Evolutionary conservation across 352 stramenopile species (phyloP).

Genomic region (Globisporangium nagaii): DNA sequence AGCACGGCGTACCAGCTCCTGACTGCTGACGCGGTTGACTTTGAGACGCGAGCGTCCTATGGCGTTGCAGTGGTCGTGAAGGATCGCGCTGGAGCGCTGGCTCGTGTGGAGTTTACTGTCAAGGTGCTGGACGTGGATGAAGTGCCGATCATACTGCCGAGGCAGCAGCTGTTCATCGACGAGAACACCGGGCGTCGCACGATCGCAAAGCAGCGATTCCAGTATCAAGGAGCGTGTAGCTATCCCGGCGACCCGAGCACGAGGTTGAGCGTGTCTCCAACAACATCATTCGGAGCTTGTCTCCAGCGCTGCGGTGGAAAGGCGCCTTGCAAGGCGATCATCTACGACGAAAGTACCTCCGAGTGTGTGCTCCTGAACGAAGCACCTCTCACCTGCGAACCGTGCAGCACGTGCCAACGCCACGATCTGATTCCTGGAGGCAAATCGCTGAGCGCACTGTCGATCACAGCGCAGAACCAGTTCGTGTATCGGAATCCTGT

Average conservation of each 20-base stretch:
- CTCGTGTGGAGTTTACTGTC: constrained; percentile 7
- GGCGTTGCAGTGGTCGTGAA: not conserved
- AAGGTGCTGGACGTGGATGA: constrained; percentile 43
- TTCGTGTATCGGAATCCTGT: not conserved
- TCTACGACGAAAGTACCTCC: not conserved
- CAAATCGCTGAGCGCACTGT: not conserved
- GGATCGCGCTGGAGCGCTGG: not conserved
- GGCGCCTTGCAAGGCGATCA: not conserved
- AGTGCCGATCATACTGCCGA: constrained; percentile 21
- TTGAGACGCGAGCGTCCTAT: constrained; percentile 1
- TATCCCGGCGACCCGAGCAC: not conserved
- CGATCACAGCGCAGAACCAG: not conserved
- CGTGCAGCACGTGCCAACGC: constrained; percentile 3
- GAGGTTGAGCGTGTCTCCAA: not conserved
- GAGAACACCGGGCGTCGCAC: constrained; percentile 15
- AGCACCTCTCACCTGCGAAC: not conserved
- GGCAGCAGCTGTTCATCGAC: constrained; percentile 35
- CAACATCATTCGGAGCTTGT: not conserved
- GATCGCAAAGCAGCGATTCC: constrained; percentile 19
- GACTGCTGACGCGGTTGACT: not conserved
- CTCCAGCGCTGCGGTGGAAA: not conserved
- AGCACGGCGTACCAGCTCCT: constrained; percentile 1
- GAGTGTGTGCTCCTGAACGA: constrained; percentile 1
- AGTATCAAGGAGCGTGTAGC: constrained; percentile 11
- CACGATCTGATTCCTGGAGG: not conserved